Evolutionary conservation across 768 basidiomycete genomes (phyloP).

Genomic region (Leccinum arenicola): DNA sequence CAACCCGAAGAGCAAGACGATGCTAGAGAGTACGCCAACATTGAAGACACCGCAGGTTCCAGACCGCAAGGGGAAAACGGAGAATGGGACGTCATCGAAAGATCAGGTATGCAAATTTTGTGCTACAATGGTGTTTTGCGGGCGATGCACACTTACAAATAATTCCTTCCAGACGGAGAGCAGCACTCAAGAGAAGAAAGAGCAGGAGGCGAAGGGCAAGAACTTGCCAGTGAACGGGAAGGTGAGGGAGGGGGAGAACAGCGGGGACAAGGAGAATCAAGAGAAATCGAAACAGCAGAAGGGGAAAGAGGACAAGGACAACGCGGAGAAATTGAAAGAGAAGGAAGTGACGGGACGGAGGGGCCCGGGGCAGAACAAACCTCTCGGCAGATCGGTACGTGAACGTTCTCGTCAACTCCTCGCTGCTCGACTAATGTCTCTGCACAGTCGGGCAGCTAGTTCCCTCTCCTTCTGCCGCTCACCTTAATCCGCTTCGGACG

Average conservation of each 20-base stretch:
- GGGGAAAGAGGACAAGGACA: not conserved
- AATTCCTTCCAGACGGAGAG: not conserved
- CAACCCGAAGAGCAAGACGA: constrained; percentile 1
- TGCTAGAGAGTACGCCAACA: not conserved
- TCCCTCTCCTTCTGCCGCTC: not conserved
- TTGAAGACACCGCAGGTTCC: constrained; percentile 15
- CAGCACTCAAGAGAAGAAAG: not conserved
- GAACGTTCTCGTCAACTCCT: constrained; percentile 5
- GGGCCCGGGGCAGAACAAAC: not conserved
- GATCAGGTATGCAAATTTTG: constrained; percentile 5
- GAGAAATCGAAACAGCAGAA: too few species aligned
- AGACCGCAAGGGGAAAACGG: not conserved
- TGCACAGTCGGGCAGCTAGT: constrained; percentile 3
- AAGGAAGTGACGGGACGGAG: not conserved
- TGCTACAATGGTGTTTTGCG: not conserved
- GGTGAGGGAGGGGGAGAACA: not conserved
- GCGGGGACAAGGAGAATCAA: not conserved
- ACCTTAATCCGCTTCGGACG: not conserved
- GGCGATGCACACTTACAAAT: constrained; percentile 4
- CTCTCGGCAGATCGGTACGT: not conserved
- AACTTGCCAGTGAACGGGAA: not conserved
- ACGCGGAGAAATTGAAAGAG: not conserved
- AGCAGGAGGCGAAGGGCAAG: not conserved
- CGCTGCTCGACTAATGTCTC: not conserved
- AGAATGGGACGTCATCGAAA: not conserved